Conservation (phyloP, 1,284 basidiomycete genomes). For the Cutaneotrichosporon sp. region DNA sequence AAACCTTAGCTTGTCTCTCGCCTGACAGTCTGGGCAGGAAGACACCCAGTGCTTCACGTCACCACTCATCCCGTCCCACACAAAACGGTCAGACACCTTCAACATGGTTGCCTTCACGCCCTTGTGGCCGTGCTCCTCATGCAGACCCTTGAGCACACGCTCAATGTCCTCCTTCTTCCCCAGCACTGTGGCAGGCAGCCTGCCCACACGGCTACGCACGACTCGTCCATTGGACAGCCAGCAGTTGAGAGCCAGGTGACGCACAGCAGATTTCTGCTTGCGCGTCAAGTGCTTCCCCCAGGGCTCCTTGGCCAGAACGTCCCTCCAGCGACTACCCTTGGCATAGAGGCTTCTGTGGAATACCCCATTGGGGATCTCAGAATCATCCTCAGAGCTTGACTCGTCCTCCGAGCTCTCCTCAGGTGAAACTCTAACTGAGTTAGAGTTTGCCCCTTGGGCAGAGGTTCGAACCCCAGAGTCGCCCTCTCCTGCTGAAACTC, state of each 20-base stretch:
- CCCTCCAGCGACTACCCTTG: neutral
- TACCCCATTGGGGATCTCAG: neutral
- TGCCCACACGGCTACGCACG: neutral
- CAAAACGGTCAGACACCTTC: constrained; percentile 2
- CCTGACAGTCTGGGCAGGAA: constrained; percentile 5
- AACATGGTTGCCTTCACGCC: neutral
- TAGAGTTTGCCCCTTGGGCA: no score
- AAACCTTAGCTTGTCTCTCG: neutral
- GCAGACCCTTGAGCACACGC: neutral
- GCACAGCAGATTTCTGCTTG: neutral
- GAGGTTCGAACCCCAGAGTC: no score
- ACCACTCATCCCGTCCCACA: neutral
- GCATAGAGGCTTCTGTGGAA: neutral
- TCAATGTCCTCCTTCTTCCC: neutral
- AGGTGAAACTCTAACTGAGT: no score
- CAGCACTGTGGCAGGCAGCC: neutral
- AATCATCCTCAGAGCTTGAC: no score
- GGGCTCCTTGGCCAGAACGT: neutral
- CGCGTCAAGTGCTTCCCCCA: neutral
- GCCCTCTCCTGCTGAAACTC: no score
- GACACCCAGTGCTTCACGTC: neutral
- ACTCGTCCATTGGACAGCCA: neutral
- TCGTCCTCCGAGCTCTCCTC: no score
- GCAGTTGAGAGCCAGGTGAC: neutral
- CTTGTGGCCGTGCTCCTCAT: constrained; percentile 4